Conservation (phyloP, 129 eudicot species). For the Escallonia herrerae region DNA sequence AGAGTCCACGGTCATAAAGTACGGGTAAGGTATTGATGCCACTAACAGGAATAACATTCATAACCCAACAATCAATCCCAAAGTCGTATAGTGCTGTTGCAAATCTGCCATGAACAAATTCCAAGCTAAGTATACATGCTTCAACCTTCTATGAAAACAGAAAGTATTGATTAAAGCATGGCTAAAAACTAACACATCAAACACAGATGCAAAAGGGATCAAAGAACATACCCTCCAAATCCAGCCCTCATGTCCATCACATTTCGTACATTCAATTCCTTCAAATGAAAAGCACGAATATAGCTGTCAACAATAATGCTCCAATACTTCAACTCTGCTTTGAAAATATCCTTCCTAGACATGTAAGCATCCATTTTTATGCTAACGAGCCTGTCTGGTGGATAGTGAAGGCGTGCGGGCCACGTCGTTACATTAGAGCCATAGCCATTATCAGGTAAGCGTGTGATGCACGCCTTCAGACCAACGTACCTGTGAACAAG, state of each 20-base stretch:
- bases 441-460: slow-evolving; percentile 54
- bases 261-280: slow-evolving; percentile 38
- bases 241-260: slow-evolving; percentile 87
- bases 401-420: slow-evolving; percentile 73
- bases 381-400: slow-evolving; percentile 66
- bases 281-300: slow-evolving; percentile 48
- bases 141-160: not conserved
- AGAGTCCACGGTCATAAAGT: slow-evolving; percentile 79
- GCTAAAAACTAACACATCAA: not conserved
- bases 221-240: slow-evolving; percentile 80
- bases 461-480: slow-evolving; percentile 57
- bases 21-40: slow-evolving; percentile 71
- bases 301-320: slow-evolving; percentile 58
- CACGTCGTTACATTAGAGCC: slow-evolving; percentile 59
- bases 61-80: slow-evolving; percentile 74
- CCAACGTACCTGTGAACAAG: slow-evolving; percentile 54
- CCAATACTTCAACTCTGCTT: slow-evolving; percentile 71
- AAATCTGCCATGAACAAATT: slow-evolving; percentile 37
- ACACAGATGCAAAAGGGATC: slow-evolving; percentile 2
- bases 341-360: slow-evolving; percentile 70
- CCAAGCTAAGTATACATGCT: not conserved
- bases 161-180: not conserved
- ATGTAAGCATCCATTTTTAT: slow-evolving; percentile 74
- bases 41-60: slow-evolving; percentile 88
- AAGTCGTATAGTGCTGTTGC: slow-evolving; percentile 74